These are phyloP conservation scores for Gonium pectorale DNA, from an alignment of 139 green algal species.

Conservation along the genomic window DNA sequence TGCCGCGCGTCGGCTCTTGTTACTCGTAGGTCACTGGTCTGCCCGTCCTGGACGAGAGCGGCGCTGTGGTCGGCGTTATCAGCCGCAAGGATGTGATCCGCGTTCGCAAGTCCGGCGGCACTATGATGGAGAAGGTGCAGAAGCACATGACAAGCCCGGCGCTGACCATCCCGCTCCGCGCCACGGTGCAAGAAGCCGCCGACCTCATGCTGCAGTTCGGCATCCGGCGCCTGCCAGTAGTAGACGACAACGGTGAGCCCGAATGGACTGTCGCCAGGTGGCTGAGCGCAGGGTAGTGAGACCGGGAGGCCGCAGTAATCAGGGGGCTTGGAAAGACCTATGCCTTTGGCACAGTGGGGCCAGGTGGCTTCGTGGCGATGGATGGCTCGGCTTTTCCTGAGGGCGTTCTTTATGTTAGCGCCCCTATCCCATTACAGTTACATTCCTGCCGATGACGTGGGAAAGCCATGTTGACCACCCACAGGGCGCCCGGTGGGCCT, in stretches of 20 bases:
- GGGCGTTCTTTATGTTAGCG: no score
- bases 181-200: conserved; percentile 66
- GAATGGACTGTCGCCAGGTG: no score
- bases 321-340: no score
- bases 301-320: neutral
- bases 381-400: no score
- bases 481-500: conserved; percentile 15
- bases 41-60: conserved; percentile 70
- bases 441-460: no score
- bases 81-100: conserved; percentile 80
- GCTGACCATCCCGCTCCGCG: conserved; percentile 58
- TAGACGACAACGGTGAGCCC: conserved; percentile 61
- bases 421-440: no score
- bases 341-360: no score
- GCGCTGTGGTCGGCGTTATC: conserved; percentile 74
- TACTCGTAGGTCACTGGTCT: no score
- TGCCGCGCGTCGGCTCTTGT: neutral
- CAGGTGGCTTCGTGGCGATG: no score
- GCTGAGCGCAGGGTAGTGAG: no score
- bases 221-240: conserved; percentile 79
- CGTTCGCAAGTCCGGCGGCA: conserved; percentile 59
- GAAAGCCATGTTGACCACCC: no score
- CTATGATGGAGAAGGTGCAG: conserved; percentile 60
- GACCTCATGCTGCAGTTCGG: conserved; percentile 77
- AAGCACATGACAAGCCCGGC: conserved; percentile 76